Evolutionary conservation across 129 eudicot genomes (phyloP).

Genomic region (Pulicaria dysenterica): DNA sequence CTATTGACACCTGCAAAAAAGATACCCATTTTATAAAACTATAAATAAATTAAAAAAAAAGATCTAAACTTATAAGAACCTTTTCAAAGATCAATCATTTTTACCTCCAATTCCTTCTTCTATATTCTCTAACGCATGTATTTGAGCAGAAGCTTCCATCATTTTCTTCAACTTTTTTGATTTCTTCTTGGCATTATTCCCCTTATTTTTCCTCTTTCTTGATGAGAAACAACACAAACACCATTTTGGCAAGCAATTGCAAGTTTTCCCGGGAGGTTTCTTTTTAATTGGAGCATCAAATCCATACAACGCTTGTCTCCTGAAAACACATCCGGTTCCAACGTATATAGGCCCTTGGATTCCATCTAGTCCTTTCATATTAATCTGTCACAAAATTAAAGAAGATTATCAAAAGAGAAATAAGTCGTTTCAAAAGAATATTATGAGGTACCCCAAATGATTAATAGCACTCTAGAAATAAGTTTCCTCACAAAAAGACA

Average conservation of each 20-base stretch:
- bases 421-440: neutral
- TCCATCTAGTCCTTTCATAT: conserved; percentile 49
- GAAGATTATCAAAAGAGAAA: neutral
- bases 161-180: conserved; percentile 37
- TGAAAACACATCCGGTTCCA: conserved; percentile 48
- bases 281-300: conserved; percentile 68
- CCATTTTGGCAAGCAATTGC: conserved; percentile 85
- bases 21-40: neutral
- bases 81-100: neutral
- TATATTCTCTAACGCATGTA: conserved; percentile 54
- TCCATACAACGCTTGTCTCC: conserved; percentile 74
- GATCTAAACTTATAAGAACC: neutral
- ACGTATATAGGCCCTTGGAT: conserved; percentile 53
- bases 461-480: no score
- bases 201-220: conserved; percentile 48
- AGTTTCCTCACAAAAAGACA: neutral
- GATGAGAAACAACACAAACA: conserved; percentile 52
- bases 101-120: conserved; percentile 57
- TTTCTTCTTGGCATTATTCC: conserved; percentile 47
- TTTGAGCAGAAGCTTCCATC: conserved; percentile 50
- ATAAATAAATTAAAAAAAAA: neutral
- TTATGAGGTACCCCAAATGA: neutral
- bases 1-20: conserved; percentile 27
- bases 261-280: conserved; percentile 67
- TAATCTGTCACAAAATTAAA: conserved; percentile 27